These are phyloP conservation scores for Parietaria judaica DNA, from an alignment of 306 rosid genomes.

Conservation along the genomic window DNA sequence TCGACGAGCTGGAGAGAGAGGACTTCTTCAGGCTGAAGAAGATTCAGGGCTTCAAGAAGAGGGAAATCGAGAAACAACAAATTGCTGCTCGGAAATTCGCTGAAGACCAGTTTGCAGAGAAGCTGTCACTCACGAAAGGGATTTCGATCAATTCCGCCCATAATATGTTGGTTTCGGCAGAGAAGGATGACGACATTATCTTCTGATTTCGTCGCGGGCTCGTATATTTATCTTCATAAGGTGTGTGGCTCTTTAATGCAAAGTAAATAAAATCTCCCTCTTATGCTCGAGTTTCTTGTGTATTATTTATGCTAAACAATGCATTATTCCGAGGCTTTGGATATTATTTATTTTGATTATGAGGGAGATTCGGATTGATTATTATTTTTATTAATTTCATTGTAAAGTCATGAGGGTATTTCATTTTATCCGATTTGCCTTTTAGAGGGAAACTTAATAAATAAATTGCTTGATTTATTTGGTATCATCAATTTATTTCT, in stretches of 20 bases:
- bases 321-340: constrained; percentile 7
- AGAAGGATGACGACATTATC: constrained; percentile 72
- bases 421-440: too few relatives aligned
- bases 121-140: constrained; percentile 44
- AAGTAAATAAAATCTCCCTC: constrained; percentile 22
- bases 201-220: constrained; percentile 37
- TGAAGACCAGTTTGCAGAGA: constrained; percentile 47
- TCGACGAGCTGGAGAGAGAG: constrained; percentile 95
- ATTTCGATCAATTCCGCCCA: constrained; percentile 47
- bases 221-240: constrained; percentile 17
- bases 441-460: too few relatives aligned
- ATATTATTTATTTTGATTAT: constrained; percentile 5
- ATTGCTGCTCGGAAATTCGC: constrained; percentile 36
- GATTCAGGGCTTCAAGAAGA: constrained; percentile 79
- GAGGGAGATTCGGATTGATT: not conserved
- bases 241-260: constrained; percentile 6
- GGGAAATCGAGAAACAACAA: constrained; percentile 70
- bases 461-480: too few relatives aligned
- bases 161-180: constrained; percentile 45
- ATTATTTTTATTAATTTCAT: too few relatives aligned
- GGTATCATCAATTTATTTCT: too few relatives aligned
- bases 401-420: too few relatives aligned
- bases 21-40: constrained; percentile 94
- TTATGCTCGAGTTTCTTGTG: constrained; percentile 20
- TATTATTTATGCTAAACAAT: constrained; percentile 10